These are phyloP conservation scores for Wickerhamomyces bovis DNA, from an alignment of 805 yeast genomes.

Conservation along the genomic window DNA sequence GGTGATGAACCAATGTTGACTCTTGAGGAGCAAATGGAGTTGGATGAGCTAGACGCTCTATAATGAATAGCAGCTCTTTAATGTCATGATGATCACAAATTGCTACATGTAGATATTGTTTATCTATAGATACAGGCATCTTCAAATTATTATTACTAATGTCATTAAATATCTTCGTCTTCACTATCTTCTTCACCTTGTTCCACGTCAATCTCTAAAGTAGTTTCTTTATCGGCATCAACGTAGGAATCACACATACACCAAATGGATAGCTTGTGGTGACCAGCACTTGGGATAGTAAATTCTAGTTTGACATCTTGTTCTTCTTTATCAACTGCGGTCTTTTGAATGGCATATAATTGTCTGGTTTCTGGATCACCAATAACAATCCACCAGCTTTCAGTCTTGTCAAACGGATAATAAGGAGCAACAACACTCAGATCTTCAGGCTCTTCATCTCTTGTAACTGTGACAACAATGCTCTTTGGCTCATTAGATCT, in stretches of 20 bases:
- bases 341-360: constrained; percentile 67
- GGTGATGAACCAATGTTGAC: constrained; percentile 25
- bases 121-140: neutral
- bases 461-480: constrained; percentile 43
- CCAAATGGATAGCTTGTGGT: constrained; percentile 64
- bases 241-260: constrained; percentile 85
- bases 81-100: neutral
- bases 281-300: constrained; percentile 54
- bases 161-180: constrained; percentile 5
- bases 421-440: constrained; percentile 50
- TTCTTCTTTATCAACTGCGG: constrained; percentile 43
- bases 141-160: no score
- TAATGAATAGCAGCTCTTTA: neutral
- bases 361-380: constrained; percentile 60
- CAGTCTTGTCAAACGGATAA: constrained; percentile 56
- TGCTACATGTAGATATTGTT: neutral
- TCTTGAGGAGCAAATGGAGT: constrained; percentile 21
- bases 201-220: constrained; percentile 42
- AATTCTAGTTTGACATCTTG: constrained; percentile 51
- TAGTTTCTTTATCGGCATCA: constrained; percentile 87
- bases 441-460: constrained; percentile 79
- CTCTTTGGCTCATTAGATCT: constrained; percentile 41
- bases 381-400: constrained; percentile 83
- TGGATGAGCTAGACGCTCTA: constrained; percentile 12
- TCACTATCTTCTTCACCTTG: constrained; percentile 25